Percentiles rank a stretch among this genome's conserved stretches.
Evolutionary conservation across 352 stramenopile species (phyloP).

Genomic region (Phytophthora aleatoria): DNA sequence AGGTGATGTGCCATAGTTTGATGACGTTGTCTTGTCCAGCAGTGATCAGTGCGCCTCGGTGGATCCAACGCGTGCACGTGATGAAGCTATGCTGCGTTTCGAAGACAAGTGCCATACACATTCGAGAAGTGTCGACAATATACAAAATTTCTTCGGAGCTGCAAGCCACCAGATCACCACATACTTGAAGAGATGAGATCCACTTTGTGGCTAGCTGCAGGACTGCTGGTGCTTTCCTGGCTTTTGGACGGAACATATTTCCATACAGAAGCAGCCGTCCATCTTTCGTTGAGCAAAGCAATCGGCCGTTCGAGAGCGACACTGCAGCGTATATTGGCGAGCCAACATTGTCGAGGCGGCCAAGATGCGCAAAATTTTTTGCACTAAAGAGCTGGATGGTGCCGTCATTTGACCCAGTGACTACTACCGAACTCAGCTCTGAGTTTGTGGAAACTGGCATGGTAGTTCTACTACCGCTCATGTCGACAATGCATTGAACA

Average conservation of each 20-base stretch:
- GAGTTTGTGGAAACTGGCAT: background rate
- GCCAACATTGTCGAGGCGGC: constrained; percentile 44
- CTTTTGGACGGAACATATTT: constrained; percentile 18
- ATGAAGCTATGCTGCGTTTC: constrained; percentile 67
- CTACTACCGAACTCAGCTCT: constrained; percentile 35
- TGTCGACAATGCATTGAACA: constrained; percentile 52
- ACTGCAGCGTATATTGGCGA: constrained; percentile 63
- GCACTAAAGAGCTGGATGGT: constrained; percentile 75
- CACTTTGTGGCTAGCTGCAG: constrained; percentile 53
- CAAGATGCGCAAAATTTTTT: constrained; percentile 46
- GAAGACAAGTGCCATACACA: constrained; percentile 44
- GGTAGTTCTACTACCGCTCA: constrained; percentile 16
- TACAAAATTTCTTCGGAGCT: constrained; percentile 64
- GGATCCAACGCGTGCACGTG: constrained; percentile 66
- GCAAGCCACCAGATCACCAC: constrained; percentile 51
- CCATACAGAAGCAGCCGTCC: constrained; percentile 57
- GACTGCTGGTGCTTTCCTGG: constrained; percentile 30
- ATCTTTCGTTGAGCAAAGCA: constrained; percentile 76
- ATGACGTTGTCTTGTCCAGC: constrained; percentile 74
- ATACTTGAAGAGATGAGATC: constrained; percentile 66
- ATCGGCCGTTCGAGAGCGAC: constrained; percentile 24
- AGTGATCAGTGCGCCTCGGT: constrained; percentile 45
- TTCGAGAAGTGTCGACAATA: constrained; percentile 51
- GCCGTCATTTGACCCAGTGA: constrained; percentile 76
- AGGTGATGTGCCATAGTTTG: constrained; percentile 64